Percentiles rank a stretch among this genome's conserved stretches.
Evolutionary conservation across 1,139 yeast genomes (phyloP).

Genomic region (Pichia sp.): DNA sequence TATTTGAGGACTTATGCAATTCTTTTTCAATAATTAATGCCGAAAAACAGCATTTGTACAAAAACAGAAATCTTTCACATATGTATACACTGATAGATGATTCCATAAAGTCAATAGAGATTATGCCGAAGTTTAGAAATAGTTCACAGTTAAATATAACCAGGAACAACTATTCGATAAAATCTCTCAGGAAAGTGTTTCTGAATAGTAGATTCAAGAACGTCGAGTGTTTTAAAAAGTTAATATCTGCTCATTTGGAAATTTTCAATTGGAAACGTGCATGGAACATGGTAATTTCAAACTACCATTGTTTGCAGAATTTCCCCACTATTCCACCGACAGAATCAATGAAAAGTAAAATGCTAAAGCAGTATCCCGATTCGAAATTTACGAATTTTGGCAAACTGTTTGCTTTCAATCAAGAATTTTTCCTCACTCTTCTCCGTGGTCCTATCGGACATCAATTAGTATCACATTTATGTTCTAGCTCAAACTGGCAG

Average conservation of each 20-base stretch:
- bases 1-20: slow-evolving; percentile 2
- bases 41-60: no score
- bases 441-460: neutral
- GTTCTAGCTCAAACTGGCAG: slow-evolving; percentile 13
- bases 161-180: neutral
- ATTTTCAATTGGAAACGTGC: slow-evolving; percentile 7
- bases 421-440: neutral
- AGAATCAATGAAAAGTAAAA: neutral
- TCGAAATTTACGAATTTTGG: neutral
- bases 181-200: slow-evolving; percentile 3
- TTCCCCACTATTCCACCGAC: neutral
- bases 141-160: neutral
- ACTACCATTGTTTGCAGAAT: neutral
- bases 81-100: neutral
- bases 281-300: slow-evolving; percentile 2
- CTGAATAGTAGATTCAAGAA: slow-evolving; percentile 1
- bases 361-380: neutral
- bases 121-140: neutral
- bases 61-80: neutral
- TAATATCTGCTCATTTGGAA: neutral
- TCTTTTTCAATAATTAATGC: neutral
- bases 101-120: neutral
- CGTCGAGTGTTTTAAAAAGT: neutral
- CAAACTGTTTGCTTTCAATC: neutral
- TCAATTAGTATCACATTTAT: neutral